These are phyloP conservation scores for Cucurbita argyrosperma DNA, from an alignment of 306 rosid species.

Conservation along the genomic window DNA sequence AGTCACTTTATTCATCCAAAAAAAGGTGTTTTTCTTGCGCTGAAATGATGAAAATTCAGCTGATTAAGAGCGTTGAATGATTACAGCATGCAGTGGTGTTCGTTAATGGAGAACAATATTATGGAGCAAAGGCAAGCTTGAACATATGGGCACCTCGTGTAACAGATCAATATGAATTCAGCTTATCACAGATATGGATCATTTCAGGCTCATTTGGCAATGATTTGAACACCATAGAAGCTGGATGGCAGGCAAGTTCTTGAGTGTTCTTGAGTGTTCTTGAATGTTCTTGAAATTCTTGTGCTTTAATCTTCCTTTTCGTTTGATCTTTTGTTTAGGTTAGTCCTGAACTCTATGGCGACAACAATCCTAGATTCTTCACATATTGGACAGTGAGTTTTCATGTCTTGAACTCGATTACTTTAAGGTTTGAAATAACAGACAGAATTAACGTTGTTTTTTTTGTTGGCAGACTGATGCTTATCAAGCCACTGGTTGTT, in stretches of 20 bases:
- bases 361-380: slow-evolving; percentile 62
- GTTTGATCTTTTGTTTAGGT: slow-evolving; percentile 23
- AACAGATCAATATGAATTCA: slow-evolving; percentile 45
- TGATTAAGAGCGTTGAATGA: background rate
- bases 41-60: background rate
- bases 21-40: background rate
- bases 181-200: slow-evolving; percentile 73
- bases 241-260: slow-evolving; percentile 64
- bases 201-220: slow-evolving; percentile 63
- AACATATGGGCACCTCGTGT: slow-evolving; percentile 60
- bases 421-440: no score
- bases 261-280: background rate
- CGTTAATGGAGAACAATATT: slow-evolving; percentile 77
- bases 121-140: slow-evolving; percentile 56
- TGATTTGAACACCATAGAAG: slow-evolving; percentile 67
- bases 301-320: background rate
- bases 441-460: background rate
- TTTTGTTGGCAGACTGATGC: slow-evolving; percentile 40
- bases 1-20: background rate
- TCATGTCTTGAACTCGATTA: background rate
- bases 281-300: background rate
- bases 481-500: slow-evolving; percentile 70
- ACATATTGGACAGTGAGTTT: slow-evolving; percentile 67
- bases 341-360: slow-evolving; percentile 63
- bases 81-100: slow-evolving; percentile 93